A percentile compares a stretch with the other conserved stretches of the same genome.
phyloP scores from a whole-genome alignment of 192 early-diverging fungal species.

The Backusella tarrabulga region DNA sequence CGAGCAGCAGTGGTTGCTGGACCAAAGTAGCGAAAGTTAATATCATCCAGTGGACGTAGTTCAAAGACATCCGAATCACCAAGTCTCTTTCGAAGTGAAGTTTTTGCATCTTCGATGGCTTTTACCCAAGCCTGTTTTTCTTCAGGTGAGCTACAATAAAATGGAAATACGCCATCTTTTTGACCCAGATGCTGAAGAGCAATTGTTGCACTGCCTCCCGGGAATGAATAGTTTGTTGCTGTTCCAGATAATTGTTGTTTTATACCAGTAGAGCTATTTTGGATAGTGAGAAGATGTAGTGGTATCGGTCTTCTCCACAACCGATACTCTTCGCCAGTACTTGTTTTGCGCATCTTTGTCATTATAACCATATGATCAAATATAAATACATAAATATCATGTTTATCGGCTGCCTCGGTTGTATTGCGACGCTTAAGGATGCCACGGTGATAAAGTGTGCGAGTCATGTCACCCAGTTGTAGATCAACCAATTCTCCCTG shows the following conservation, averaged over 20 bases:
- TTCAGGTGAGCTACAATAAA: conserved; percentile 67
- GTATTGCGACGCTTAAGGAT: conserved; percentile 55
- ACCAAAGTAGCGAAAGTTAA: conserved; percentile 37
- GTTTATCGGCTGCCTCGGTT: conserved; percentile 50
- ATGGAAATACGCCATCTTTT: conserved; percentile 52
- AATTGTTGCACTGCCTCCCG: background rate
- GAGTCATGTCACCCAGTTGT: conserved; percentile 64
- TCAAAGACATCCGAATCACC: conserved; percentile 50
- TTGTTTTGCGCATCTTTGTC: conserved; percentile 62
- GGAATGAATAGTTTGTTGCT: background rate
- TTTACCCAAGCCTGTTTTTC: conserved; percentile 82
- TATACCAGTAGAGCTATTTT: background rate
- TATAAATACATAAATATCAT: conserved; percentile 76
- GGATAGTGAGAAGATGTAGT: conserved; percentile 59
- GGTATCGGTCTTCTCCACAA: conserved; percentile 74
- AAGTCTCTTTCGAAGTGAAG: conserved; percentile 33
- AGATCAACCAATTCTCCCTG: conserved; percentile 59
- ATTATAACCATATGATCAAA: conserved; percentile 88
- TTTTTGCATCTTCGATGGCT: conserved; percentile 69
- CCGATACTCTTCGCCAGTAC: conserved; percentile 57
- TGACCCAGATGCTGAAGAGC: conserved; percentile 26
- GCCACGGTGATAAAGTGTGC: conserved; percentile 77
- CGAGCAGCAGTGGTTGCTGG: conserved; percentile 34
- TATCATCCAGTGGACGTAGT: conserved; percentile 45
- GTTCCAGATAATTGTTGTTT: background rate